phyloP scores from a whole-genome alignment of 495 filamentous ascomycete species.

The Cenococcum geophilum region DNA sequence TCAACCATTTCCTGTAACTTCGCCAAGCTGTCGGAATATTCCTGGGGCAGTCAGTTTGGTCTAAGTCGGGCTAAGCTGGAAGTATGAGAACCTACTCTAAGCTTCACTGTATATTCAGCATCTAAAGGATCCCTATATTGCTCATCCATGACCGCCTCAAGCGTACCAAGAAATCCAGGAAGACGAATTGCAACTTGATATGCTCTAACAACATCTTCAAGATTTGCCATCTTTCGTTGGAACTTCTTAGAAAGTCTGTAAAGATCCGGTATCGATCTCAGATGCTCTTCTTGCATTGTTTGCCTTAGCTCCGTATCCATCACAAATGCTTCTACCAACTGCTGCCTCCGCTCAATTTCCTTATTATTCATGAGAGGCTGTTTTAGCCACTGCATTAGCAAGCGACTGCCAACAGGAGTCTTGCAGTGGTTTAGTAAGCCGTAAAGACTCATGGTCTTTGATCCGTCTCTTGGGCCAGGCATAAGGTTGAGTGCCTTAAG shows the following conservation, averaged over 20 bases:
- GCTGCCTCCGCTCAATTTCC: constrained; percentile 87
- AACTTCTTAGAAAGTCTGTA: constrained; percentile 93
- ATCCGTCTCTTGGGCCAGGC: constrained; percentile 88
- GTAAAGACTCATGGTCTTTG: constrained; percentile 96
- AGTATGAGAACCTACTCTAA: constrained; percentile 36
- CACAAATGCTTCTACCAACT: constrained; percentile 92
- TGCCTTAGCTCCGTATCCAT: constrained; percentile 89
- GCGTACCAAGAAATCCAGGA: constrained; percentile 79
- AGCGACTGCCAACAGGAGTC: constrained; percentile 82
- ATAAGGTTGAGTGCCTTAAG: constrained; percentile 93
- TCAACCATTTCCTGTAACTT: constrained; percentile 98
- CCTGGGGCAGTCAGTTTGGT: constrained; percentile 31
- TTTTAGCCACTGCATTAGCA: constrained; percentile 95
- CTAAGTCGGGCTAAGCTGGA: background rate
- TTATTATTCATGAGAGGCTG: constrained; percentile 89
- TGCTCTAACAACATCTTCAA: constrained; percentile 92
- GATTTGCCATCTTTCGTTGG: constrained; percentile 78
- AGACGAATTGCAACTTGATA: constrained; percentile 92
- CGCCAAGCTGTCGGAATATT: constrained; percentile 69
- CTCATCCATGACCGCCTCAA: constrained; percentile 95
- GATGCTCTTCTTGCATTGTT: constrained; percentile 96
- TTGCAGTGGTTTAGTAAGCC: constrained; percentile 97
- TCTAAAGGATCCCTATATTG: constrained; percentile 83
- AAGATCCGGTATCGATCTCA: constrained; percentile 88
- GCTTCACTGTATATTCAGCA: constrained; percentile 77